Conservation (phyloP, 192 early-diverging fungal genomes). For the Coemansia sp. region DNA sequence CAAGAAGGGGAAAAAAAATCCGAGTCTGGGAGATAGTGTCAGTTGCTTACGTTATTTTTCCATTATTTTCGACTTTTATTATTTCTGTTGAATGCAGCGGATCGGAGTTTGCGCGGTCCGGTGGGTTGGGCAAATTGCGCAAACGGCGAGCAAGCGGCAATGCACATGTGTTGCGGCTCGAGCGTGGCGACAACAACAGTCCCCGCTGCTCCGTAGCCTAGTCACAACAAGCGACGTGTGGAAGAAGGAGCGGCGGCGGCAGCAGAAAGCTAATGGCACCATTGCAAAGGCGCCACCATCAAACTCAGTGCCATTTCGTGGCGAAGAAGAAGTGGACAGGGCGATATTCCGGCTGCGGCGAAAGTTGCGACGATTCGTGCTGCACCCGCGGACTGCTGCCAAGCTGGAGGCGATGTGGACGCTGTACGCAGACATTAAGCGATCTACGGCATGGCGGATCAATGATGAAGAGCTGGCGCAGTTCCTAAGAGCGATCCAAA, state of each 20-base stretch:
- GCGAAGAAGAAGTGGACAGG: slow-evolving; percentile 7
- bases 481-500: slow-evolving; percentile 35
- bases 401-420: slow-evolving; percentile 41
- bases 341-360: slow-evolving; percentile 25
- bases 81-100: too few relatives aligned
- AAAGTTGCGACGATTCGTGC: slow-evolving; percentile 28
- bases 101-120: too few relatives aligned
- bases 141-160: too few relatives aligned
- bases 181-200: too few relatives aligned
- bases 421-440: slow-evolving; percentile 21
- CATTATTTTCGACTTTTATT: not conserved
- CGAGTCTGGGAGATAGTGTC: too few relatives aligned
- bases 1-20: not conserved
- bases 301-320: too few relatives aligned
- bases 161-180: too few relatives aligned
- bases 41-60: not conserved
- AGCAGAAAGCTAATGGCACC: not conserved
- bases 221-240: too few relatives aligned
- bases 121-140: too few relatives aligned
- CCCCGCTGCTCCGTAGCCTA: too few relatives aligned
- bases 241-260: too few relatives aligned
- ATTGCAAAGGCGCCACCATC: too few relatives aligned
- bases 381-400: slow-evolving; percentile 19
- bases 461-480: slow-evolving; percentile 11
- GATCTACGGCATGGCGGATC: slow-evolving; percentile 16